Base-by-base conservation (phyloP, 768 basidiomycete genomes). In the Hygrocybe coccinea region DNA sequence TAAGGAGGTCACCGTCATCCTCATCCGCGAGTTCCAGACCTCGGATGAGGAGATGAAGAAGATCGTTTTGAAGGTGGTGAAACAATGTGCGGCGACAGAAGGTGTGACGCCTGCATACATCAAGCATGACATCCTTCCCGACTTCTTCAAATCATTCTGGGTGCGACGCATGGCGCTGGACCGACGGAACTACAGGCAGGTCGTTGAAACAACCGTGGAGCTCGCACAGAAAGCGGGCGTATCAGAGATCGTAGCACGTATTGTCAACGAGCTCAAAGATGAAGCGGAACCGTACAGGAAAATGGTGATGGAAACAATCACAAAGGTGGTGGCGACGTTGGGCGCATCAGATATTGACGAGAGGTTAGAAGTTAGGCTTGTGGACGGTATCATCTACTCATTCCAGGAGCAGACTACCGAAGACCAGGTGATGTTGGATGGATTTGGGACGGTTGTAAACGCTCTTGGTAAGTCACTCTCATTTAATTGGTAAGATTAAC, bases 1-100 rank as follows among this genome's bases (percentile, higher is more conserved):
- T 47, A 95, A 95, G 76, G 93, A 95, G 76, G 93, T 95, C 54
- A 95, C 91, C 9, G 88, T 94, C 60, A 95, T 95, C 67, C 87
- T 95, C 55, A 95, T 95, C 59, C 92, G 97, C 66, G 95, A 97
- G 74, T 98, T 97, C 78, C 93, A 95, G 70, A 97, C 95, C 5
- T 95, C 95, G 8, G 97, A 99, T 69, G 97, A 99, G 71, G 97
- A 99, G 78, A 99, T 99, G 97, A 95, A 98, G 83, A 97, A 98
- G 80, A 98, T 98, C 61, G 97, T 99, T 5, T 74, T 99, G 50
- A 98, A 98, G 71, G 97, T 99, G 54, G 95, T 98, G 64, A 97
- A 98, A 73, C 97, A 98, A 70, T 98, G 97, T 66, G 92, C 97
- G 29, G 91, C 93, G 8, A 99, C 97, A 1, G 97, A 99, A 68